A percentile compares a stretch with the other conserved stretches of the same genome.
Evolutionary conservation across 139 green algal genomes (phyloP).

Genomic region (Nannochloris sp.): DNA sequence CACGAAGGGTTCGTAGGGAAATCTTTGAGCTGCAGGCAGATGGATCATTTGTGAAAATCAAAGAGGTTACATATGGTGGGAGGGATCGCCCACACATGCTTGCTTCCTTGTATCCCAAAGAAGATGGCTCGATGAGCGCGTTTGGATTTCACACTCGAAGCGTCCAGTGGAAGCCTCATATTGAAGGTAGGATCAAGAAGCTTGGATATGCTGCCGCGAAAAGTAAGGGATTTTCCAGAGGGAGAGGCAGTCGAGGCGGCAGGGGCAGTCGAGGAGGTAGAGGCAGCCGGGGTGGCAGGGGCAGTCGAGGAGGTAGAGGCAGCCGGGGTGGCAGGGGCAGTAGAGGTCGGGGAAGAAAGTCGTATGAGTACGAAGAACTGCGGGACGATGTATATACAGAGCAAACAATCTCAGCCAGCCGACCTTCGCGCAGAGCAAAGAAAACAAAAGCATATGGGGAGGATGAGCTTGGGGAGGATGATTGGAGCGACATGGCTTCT

Average conservation of each 20-base stretch:
- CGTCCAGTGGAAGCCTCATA: slow-evolving; percentile 6
- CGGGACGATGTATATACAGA: background rate
- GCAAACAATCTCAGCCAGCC: background rate
- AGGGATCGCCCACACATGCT: slow-evolving; percentile 21
- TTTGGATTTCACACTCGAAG: slow-evolving; percentile 24
- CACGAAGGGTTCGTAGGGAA: slow-evolving; percentile 21
- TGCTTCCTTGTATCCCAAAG: slow-evolving; percentile 30
- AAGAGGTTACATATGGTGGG: slow-evolving; percentile 26
- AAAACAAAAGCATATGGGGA: background rate
- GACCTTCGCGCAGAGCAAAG: background rate
- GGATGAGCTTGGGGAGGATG: too few relatives aligned
- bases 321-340: background rate
- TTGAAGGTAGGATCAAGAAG: background rate
- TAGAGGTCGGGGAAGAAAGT: slow-evolving; percentile 8
- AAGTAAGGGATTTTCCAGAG: slow-evolving; percentile 7
- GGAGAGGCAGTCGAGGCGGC: slow-evolving; percentile 8
- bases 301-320: background rate
- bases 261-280: slow-evolving; percentile 1
- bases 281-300: slow-evolving; percentile 5
- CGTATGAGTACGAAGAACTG: background rate
- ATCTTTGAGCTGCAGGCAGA: slow-evolving; percentile 1
- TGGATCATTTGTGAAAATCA: slow-evolving; percentile 10
- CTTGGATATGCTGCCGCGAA: slow-evolving; percentile 25
- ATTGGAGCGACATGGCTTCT: background rate
- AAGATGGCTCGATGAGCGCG: slow-evolving; percentile 1